Conservation (phyloP, 441 rosid species). For the Lepidium campestre region DNA sequence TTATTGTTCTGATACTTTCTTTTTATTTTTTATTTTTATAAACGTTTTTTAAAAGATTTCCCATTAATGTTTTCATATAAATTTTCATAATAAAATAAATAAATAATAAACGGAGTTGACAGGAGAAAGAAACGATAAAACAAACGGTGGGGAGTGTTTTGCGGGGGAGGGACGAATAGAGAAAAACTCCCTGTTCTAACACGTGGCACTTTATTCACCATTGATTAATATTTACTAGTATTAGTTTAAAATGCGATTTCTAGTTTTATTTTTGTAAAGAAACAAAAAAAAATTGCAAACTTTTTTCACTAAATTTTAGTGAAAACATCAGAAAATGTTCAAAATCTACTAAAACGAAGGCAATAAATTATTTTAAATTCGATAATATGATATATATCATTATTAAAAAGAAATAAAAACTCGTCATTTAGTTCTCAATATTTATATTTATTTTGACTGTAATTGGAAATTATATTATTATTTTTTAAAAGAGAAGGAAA, state of each 20-base stretch:
- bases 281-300: neutral
- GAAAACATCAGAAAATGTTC: neutral
- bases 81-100: neutral
- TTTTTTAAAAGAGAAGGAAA: too few species aligned
- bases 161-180: slow-evolving; percentile 26
- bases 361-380: neutral
- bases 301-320: too few species aligned
- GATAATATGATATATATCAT: too few species aligned
- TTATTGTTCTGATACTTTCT: neutral
- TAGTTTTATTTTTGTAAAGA: neutral
- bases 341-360: neutral
- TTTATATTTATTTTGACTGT: neutral
- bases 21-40: neutral
- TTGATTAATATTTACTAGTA: neutral
- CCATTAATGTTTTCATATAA: neutral
- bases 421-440: neutral
- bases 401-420: too few species aligned
- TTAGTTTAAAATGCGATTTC: neutral
- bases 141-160: slow-evolving; percentile 24
- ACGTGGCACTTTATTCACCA: slow-evolving; percentile 19
- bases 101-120: neutral
- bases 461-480: neutral
- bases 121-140: slow-evolving; percentile 4
- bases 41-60: neutral
- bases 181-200: slow-evolving; percentile 24